Percentiles rank a stretch among this genome's conserved stretches.
These are phyloP conservation scores for Suillus tomentosus DNA, from an alignment of 768 basidiomycete species.

Conservation along the genomic window DNA sequence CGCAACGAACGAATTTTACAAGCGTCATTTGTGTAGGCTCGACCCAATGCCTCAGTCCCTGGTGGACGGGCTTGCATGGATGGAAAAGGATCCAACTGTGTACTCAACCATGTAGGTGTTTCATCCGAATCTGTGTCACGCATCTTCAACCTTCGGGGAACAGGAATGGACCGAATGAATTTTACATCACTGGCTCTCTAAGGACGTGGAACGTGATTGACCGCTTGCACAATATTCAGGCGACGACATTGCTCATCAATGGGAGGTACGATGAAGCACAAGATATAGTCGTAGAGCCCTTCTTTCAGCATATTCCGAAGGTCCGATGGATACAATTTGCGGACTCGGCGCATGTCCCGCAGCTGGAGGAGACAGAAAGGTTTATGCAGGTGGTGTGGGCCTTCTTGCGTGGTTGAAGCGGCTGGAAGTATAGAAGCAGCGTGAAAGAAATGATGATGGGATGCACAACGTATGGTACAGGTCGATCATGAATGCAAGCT, in stretches of 20 bases:
- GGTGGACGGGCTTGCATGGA: slow-evolving; percentile 30
- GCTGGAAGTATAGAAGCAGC: neutral
- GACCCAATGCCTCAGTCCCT: slow-evolving; percentile 48
- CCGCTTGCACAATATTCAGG: slow-evolving; percentile 35
- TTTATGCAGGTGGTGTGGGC: slow-evolving; percentile 35
- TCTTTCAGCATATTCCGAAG: slow-evolving; percentile 33
- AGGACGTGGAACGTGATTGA: slow-evolving; percentile 38
- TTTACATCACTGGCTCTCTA: slow-evolving; percentile 35
- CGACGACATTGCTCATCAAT: slow-evolving; percentile 38
- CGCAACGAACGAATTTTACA: slow-evolving; percentile 44
- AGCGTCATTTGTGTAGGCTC: slow-evolving; percentile 44
- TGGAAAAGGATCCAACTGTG: slow-evolving; percentile 50
- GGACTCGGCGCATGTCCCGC: slow-evolving; percentile 38
- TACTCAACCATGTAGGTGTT: slow-evolving; percentile 46
- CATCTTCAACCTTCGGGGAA: slow-evolving; percentile 8
- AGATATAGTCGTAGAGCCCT: slow-evolving; percentile 36
- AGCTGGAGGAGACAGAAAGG: slow-evolving; percentile 40
- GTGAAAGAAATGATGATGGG: neutral
- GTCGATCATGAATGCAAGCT: neutral
- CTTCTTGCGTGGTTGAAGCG: slow-evolving; percentile 24
- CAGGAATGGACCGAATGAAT: slow-evolving; percentile 45
- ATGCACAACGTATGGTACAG: neutral
- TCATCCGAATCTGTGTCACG: neutral
- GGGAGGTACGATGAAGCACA: slow-evolving; percentile 41
- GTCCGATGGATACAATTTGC: slow-evolving; percentile 41